Conservation (phyloP, 2,329 filamentous ascomycete species). For the Ilyonectria destructans region DNA sequence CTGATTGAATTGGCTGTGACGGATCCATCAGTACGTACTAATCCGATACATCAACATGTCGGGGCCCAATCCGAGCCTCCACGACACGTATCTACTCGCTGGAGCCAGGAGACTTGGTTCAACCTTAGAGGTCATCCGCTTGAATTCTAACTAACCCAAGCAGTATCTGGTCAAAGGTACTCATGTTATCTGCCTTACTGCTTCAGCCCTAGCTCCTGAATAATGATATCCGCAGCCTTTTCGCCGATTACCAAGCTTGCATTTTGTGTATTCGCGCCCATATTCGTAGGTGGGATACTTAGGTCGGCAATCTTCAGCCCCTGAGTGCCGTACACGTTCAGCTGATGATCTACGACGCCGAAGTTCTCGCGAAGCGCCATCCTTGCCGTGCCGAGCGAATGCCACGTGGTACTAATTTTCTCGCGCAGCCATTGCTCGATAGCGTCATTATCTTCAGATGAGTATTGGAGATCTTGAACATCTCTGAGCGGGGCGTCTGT, state of each 20-base stretch:
- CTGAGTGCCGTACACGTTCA: constrained; percentile 63
- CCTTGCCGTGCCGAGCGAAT: constrained; percentile 63
- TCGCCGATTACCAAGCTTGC: constrained; percentile 68
- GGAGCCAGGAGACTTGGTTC: too few species aligned
- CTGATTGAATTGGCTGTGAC: too few species aligned
- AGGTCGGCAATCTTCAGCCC: constrained; percentile 61
- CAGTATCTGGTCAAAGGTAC: too few species aligned
- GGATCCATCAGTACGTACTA: too few species aligned
- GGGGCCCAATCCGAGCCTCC: too few species aligned
- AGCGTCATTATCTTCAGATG: constrained; percentile 64
- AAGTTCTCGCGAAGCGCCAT: constrained; percentile 60
- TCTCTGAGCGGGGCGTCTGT: constrained; percentile 57
- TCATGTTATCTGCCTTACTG: too few species aligned
- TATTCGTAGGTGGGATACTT: constrained; percentile 57
- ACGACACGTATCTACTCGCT: too few species aligned
- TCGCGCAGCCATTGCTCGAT: constrained; percentile 64
- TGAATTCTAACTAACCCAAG: too few species aligned
- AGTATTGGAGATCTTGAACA: constrained; percentile 63
- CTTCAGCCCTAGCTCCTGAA: constrained; percentile 53
- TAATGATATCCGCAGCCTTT: constrained; percentile 61
- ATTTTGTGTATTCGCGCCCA: constrained; percentile 66
- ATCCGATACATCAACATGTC: too few species aligned
- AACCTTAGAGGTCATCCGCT: too few species aligned
- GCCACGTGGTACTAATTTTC: constrained; percentile 62
- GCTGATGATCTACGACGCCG: constrained; percentile 56